Evolutionary conservation across 257 asterid species (phyloP), one percentile per base, ranked within the genome.

Genomic region (Fraxinus anomala): DNA sequence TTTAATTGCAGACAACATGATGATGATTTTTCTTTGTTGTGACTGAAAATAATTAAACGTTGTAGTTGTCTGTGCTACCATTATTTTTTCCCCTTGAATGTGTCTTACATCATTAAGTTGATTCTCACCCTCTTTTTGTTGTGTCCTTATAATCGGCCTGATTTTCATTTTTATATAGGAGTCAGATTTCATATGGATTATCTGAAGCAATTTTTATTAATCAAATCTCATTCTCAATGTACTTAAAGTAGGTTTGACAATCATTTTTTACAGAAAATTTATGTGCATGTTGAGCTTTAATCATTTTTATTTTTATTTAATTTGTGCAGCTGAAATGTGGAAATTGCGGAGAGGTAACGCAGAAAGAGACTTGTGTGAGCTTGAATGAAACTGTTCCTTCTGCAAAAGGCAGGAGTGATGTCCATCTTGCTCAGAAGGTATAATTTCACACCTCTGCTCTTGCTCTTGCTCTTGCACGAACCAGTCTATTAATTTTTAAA

Each of bases 391-490:
- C 90, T 36, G 80, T 87, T 78, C 87, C 94, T 81, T 85, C 89
- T 47, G 83, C 92, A 1, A 83, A 79, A 81, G 89, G 97, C 85
- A 89, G 85, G 85, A 89, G 96, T 71, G 82, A 74, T 11, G 78
- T 83, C 47, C 88, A 94, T 83, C 92, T 94, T 76, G 77, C 92
- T 76, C 94, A 89, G 87, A 94, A 94, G 94, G 98, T 93, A 74
- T 72, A 30, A 16, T 44, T 11, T 12, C 24, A 36, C 51, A 1
- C 34, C 8, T 54, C 30, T 16, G 16, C 74, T 14, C 31, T 40
- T 36, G 14, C 56, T 14, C 30, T 39, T n/a, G 30, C 16, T n/a
- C 66, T 56, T 19, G 11, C 6, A 59, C 9, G 9, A 19, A 59
- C 31, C 31, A 59, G 26, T n/a, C 28, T 21, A 19, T 56, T 59